Conservation (phyloP, 768 basidiomycete genomes). For the Artomyces pyxidatus region DNA sequence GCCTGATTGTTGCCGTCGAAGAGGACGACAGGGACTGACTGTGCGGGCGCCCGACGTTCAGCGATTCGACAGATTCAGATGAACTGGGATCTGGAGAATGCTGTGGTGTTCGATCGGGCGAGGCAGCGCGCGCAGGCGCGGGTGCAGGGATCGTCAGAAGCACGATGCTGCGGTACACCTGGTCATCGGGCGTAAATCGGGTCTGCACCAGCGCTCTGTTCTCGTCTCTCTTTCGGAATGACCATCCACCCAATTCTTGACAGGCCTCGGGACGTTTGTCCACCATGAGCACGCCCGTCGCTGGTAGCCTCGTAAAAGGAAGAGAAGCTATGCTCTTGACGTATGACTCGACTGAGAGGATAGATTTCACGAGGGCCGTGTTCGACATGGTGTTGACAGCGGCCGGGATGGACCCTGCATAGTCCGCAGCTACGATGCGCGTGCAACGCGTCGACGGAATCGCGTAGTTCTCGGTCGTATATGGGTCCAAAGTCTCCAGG, state of each 20-base stretch:
- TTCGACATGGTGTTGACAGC: constrained; percentile 85
- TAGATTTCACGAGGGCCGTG: constrained; percentile 59
- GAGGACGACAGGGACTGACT: constrained; percentile 12
- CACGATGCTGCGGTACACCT: constrained; percentile 43
- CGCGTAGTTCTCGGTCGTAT: constrained; percentile 86
- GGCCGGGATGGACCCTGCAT: constrained; percentile 75
- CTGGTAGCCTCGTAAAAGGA: constrained; percentile 63
- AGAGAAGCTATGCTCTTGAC: constrained; percentile 58
- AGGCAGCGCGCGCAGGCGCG: constrained; percentile 11
- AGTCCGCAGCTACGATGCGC: constrained; percentile 78
- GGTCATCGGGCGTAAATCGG: constrained; percentile 41
- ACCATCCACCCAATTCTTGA: constrained; percentile 41
- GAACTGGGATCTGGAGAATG: background rate
- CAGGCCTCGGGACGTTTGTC: constrained; percentile 44
- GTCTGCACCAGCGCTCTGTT: constrained; percentile 47
- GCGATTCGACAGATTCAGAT: constrained; percentile 1
- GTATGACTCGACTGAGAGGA: constrained; percentile 67
- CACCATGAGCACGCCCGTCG: constrained; percentile 49
- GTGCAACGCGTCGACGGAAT: constrained; percentile 92
- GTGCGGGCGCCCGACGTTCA: constrained; percentile 4
- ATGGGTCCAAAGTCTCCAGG: constrained; percentile 92
- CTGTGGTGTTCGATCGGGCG: constrained; percentile 4
- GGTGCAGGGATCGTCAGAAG: constrained; percentile 31
- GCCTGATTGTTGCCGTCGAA: constrained; percentile 4
- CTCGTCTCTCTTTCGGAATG: constrained; percentile 50